Conservation (phyloP, 2,329 filamentous ascomycete species). For the Leptographium lundbergii region DNA sequence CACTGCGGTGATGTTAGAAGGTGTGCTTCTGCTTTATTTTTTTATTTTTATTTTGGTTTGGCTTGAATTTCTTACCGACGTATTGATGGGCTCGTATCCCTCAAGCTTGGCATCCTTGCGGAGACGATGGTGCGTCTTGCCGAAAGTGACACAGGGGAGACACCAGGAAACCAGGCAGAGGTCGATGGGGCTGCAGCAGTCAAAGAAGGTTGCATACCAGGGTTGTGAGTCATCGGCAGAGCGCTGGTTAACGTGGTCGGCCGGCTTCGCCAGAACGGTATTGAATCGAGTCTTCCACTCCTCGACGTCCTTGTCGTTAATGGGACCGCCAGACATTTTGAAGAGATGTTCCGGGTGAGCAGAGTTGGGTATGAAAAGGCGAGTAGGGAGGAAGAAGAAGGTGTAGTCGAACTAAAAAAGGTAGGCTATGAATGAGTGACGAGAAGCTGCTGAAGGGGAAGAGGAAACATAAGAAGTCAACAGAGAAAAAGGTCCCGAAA, state of each 20-base stretch:
- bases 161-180: slow-evolving; percentile 32
- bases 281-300: slow-evolving; percentile 32
- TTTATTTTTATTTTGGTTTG: no score
- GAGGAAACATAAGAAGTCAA: neutral
- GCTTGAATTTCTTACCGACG: slow-evolving; percentile 23
- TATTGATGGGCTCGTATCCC: slow-evolving; percentile 34
- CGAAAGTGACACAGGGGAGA: slow-evolving; percentile 34
- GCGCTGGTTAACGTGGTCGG: slow-evolving; percentile 28
- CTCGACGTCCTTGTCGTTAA: slow-evolving; percentile 29
- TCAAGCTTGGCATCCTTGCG: slow-evolving; percentile 25
- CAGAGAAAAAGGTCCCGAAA: neutral
- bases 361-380: neutral
- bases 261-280: slow-evolving; percentile 27
- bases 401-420: neutral
- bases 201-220: slow-evolving; percentile 29
- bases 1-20: slow-evolving; percentile 19
- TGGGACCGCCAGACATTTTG: slow-evolving; percentile 17
- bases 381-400: neutral
- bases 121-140: slow-evolving; percentile 34
- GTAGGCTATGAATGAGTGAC: neutral
- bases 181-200: slow-evolving; percentile 30
- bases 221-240: slow-evolving; percentile 24
- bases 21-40: no score
- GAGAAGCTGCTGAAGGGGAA: neutral
- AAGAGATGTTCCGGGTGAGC: neutral